Evolutionary conservation across 192 early-diverging fungal genomes (phyloP).

Genomic region (Endogone sp.): DNA sequence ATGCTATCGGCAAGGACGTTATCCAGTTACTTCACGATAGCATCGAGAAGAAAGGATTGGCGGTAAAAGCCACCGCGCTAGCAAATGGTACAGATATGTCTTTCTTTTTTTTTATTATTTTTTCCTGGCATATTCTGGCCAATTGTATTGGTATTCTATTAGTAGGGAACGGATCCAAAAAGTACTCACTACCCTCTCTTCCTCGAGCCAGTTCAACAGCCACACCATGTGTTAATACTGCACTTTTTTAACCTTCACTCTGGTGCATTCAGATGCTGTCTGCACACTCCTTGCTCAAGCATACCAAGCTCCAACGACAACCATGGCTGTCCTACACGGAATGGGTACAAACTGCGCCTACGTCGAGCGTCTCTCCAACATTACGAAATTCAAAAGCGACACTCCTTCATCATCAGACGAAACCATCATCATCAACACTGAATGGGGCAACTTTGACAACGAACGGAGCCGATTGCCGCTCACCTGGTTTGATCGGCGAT

Average conservation of each 20-base stretch:
- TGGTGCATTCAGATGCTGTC: constrained; percentile 93
- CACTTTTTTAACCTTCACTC: constrained; percentile 40
- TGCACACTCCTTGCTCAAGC: constrained; percentile 86
- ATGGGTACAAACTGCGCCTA: constrained; percentile 90
- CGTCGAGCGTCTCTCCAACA: constrained; percentile 50
- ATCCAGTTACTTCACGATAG: constrained; percentile 74
- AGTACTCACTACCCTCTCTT: too few relatives aligned
- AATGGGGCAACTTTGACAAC: constrained; percentile 90
- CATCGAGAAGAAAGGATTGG: constrained; percentile 62
- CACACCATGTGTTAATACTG: constrained; percentile 18
- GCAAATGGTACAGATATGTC: constrained; percentile 31
- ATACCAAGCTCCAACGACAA: constrained; percentile 72
- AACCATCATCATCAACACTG: constrained; percentile 90
- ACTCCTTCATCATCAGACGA: constrained; percentile 10
- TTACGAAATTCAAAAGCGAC: constrained; percentile 33
- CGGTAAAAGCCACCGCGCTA: constrained; percentile 52
- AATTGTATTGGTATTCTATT: too few relatives aligned
- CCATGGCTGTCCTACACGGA: constrained; percentile 83
- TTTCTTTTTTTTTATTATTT: constrained; percentile 13
- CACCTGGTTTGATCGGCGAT: constrained; percentile 77
- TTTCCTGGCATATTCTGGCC: too few relatives aligned
- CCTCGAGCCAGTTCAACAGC: too few relatives aligned
- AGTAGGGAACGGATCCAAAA: too few relatives aligned
- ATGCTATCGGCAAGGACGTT: constrained; percentile 80
- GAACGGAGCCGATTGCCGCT: constrained; percentile 67